Conservation (phyloP, 2,329 filamentous ascomycete species). For the Pseudogymnoascus sp. region DNA sequence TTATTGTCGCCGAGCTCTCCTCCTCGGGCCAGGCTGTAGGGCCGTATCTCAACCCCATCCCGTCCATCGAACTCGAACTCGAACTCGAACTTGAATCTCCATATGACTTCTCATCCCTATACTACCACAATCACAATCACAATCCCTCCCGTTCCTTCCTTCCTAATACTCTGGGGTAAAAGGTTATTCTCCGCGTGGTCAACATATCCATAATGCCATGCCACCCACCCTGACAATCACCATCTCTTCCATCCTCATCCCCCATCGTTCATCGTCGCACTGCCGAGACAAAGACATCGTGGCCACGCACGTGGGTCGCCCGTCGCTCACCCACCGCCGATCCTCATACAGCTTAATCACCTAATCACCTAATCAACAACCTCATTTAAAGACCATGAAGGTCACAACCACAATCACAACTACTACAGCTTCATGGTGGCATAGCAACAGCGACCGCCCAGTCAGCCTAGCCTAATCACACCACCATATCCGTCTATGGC, state of each 20-base stretch:
- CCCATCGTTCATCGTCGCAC: neutral
- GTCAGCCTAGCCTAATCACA: neutral
- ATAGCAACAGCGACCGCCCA: neutral
- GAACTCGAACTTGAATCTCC: neutral
- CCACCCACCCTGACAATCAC: neutral
- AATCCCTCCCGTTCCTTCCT: neutral
- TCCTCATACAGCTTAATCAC: slow-evolving; percentile 2
- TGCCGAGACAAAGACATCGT: neutral
- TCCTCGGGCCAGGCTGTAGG: too few relatives aligned
- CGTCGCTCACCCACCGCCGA: neutral
- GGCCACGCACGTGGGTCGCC: neutral
- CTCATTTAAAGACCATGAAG: neutral
- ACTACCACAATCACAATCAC: too few relatives aligned
- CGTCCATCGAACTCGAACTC: too few relatives aligned
- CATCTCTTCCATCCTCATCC: neutral
- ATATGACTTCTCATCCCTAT: neutral
- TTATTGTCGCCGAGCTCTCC: neutral
- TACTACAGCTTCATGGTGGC: neutral
- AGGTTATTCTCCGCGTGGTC: neutral
- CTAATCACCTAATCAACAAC: neutral
- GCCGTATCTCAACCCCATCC: neutral
- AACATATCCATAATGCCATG: neutral
- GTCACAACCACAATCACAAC: neutral
- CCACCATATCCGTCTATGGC: neutral
- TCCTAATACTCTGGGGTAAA: neutral